Evolutionary conservation across 345 rosid genomes (phyloP).

Genomic region (Camelina neglecta): DNA sequence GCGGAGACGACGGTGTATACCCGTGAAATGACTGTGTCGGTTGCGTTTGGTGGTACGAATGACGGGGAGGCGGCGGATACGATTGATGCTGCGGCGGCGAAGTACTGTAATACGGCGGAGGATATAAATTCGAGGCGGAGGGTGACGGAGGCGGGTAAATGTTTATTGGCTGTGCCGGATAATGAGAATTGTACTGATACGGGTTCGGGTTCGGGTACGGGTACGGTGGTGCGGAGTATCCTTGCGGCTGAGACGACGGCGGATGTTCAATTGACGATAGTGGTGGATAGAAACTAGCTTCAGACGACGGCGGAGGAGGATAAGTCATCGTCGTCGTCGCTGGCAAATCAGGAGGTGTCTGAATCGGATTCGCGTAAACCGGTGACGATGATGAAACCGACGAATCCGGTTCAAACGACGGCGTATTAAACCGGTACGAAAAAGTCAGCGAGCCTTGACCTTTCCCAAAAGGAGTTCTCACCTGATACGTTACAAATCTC

Average conservation of each 20-base stretch:
- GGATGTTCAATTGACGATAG: slow-evolving; percentile 33
- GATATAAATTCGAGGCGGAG: slow-evolving; percentile 19
- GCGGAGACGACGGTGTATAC: slow-evolving; percentile 14
- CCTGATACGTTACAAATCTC: slow-evolving; percentile 67
- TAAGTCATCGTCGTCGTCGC: slow-evolving; percentile 23
- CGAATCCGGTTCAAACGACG: slow-evolving; percentile 31
- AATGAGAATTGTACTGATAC: slow-evolving; percentile 28
- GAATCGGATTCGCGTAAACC: slow-evolving; percentile 34
- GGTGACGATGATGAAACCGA: slow-evolving; percentile 39
- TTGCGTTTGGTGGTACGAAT: slow-evolving; percentile 34
- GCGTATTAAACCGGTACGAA: slow-evolving; percentile 60
- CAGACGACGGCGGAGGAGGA: slow-evolving; percentile 25
- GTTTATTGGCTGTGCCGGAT: slow-evolving; percentile 25
- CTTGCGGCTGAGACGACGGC: slow-evolving; percentile 43
- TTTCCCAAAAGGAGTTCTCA: slow-evolving; percentile 68
- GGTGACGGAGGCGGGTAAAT: slow-evolving; percentile 25
- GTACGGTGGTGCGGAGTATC: slow-evolving; percentile 13
- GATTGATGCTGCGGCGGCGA: slow-evolving; percentile 18
- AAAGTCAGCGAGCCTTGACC: slow-evolving; percentile 70
- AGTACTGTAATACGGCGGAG: slow-evolving; percentile 24
- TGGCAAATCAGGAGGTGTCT: background rate
- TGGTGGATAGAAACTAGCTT: slow-evolving; percentile 36
- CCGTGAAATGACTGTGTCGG: slow-evolving; percentile 39
- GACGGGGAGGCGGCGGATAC: slow-evolving; percentile 32
- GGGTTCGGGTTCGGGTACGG: slow-evolving; percentile 13